phyloP scores from a whole-genome alignment of 2,329 filamentous ascomycete genomes.

The Phialophora expanda region DNA sequence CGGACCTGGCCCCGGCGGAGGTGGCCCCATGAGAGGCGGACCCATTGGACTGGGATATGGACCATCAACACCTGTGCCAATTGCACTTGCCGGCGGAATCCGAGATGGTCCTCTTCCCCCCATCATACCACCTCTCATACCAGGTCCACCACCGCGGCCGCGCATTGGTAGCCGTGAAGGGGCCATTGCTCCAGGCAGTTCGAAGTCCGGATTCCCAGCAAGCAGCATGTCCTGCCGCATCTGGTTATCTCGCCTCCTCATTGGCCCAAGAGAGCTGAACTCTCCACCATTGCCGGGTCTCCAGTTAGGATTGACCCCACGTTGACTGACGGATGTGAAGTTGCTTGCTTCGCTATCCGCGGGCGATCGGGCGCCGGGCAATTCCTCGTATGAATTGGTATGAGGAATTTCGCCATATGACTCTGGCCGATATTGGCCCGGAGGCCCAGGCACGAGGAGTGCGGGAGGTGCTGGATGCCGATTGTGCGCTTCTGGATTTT shows the following conservation, averaged over 20 bases:
- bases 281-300: slow-evolving; percentile 58
- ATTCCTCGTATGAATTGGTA: slow-evolving; percentile 63
- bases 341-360: slow-evolving; percentile 78
- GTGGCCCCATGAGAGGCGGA: slow-evolving; percentile 8
- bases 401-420: slow-evolving; percentile 26
- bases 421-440: slow-evolving; percentile 25
- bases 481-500: slow-evolving; percentile 41
- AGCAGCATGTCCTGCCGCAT: slow-evolving; percentile 74
- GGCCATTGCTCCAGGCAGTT: slow-evolving; percentile 59
- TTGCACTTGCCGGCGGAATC: slow-evolving; percentile 28
- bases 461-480: slow-evolving; percentile 43
- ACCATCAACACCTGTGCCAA: slow-evolving; percentile 26
- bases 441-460: slow-evolving; percentile 47
- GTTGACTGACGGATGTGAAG: slow-evolving; percentile 89
- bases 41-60: slow-evolving; percentile 31
- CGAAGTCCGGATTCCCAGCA: slow-evolving; percentile 84
- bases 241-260: slow-evolving; percentile 55
- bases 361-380: slow-evolving; percentile 70
- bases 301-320: slow-evolving; percentile 88
- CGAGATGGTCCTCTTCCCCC: slow-evolving; percentile 27
- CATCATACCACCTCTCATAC: slow-evolving; percentile 30
- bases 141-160: slow-evolving; percentile 24
- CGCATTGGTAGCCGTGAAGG: slow-evolving; percentile 20
- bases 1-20: neutral
- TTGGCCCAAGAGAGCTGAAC: slow-evolving; percentile 48